phyloP scores from a whole-genome alignment of 495 filamentous ascomycete genomes.

The Talaromyces proteolyticus region DNA sequence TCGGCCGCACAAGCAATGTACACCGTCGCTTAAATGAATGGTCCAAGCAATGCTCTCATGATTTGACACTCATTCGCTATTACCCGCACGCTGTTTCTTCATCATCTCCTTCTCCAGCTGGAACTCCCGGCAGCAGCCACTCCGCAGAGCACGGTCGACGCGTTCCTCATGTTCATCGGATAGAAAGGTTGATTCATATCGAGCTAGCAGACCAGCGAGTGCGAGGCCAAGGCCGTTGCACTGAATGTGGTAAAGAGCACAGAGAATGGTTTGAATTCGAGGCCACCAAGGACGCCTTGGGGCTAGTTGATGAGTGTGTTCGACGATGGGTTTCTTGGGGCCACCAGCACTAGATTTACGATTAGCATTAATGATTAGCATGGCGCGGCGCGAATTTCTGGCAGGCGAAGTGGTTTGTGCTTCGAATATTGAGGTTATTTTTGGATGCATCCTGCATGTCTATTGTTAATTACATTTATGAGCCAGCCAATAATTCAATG shows the following conservation, averaged over 20 bases:
- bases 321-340: slow-evolving; percentile 83
- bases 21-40: slow-evolving; percentile 88
- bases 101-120: slow-evolving; percentile 14
- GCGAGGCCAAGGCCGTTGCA: slow-evolving; percentile 64
- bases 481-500: no score
- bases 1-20: slow-evolving; percentile 86
- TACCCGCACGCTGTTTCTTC: slow-evolving; percentile 77
- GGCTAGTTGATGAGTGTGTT: slow-evolving; percentile 75
- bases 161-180: slow-evolving; percentile 80
- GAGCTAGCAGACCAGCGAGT: slow-evolving; percentile 70
- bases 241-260: slow-evolving; percentile 80
- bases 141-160: slow-evolving; percentile 47
- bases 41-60: slow-evolving; percentile 85
- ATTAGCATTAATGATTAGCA: not conserved
- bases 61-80: slow-evolving; percentile 78
- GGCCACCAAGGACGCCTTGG: slow-evolving; percentile 63
- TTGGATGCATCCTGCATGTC: no score
- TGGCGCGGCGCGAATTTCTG: no score
- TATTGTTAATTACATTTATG: no score
- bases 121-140: slow-evolving; percentile 8
- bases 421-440: not conserved
- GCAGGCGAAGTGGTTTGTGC: no score
- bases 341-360: slow-evolving; percentile 36
- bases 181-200: slow-evolving; percentile 86
- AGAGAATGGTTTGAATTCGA: slow-evolving; percentile 95